Evolutionary conservation across 1,139 yeast species (phyloP), one percentile per base, ranked within the genome.

Genomic region (Yamadazyma trypodendri): DNA sequence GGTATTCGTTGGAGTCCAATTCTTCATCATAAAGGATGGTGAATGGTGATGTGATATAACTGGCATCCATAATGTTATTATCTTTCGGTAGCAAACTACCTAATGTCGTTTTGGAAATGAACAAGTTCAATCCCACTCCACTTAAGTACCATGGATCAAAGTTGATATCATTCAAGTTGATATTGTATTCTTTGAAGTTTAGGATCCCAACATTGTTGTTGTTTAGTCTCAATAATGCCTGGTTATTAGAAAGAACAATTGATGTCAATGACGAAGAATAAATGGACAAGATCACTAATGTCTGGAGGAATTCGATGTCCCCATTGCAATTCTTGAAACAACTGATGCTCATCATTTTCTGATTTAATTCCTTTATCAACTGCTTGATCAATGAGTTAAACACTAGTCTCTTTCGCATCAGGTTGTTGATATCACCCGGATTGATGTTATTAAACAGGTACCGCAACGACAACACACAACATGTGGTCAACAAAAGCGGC

Each of bases 121-220:
- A 78, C 21, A 79, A 77, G 37, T 77, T 74, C 24, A 81, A 61
- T 0, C 82, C 88, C 13, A 78, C 49, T 7, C 81, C 76, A 2
- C 84, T 75, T 31, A 79, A 59, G 39, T 66, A 67, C 87, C 87
- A 81, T 2, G 82, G 77, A 50, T 81, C 88, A 31, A 79, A 59
- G 28, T 48, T 49, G 9, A 49, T 30, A 30, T 46, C 51, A 20
- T 45, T 36, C 15, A 49, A 32, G 28, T 41, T 43, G 15, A 48
- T 30, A 24, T 65, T 60, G 28, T 63, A 45, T 7, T 51, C 52
- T 21, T 44, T 42, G 8, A 44, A 12, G 1, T 35, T 32, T 6
- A 57, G 41, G 24, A 50, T 53, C 3, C 28, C 25, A 1, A 38
- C 28, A 23, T 49, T 52, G 5, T 43, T 40, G 16, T 32, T 37